Conservation (phyloP, 768 basidiomycete genomes). For the Dentipellis fragilis region DNA sequence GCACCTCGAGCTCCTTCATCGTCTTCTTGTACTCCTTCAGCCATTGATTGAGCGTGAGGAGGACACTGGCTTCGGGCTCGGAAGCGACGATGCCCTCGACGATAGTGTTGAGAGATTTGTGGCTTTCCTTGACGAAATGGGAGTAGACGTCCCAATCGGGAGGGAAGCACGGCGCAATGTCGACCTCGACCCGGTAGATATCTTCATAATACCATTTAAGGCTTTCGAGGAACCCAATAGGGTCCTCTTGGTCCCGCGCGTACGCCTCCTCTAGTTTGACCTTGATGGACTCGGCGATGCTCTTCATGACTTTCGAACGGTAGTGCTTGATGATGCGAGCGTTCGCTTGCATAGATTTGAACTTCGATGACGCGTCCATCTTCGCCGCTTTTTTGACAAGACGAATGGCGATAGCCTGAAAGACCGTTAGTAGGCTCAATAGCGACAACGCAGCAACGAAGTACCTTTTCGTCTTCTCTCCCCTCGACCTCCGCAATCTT, state of each 20-base stretch:
- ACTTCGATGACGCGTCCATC: constrained; percentile 86
- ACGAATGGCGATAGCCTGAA: constrained; percentile 82
- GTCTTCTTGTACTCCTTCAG: constrained; percentile 90
- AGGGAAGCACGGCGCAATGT: constrained; percentile 87
- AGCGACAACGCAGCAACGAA: constrained; percentile 1
- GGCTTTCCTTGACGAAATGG: constrained; percentile 80
- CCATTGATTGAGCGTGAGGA: constrained; percentile 86
- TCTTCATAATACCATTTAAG: constrained; percentile 93
- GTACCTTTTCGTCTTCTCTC: constrained; percentile 87
- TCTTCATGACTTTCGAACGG: constrained; percentile 77
- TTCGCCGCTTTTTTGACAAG: constrained; percentile 93
- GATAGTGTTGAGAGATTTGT: constrained; percentile 69
- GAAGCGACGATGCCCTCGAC: constrained; percentile 60
- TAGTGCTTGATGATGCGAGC: constrained; percentile 94
- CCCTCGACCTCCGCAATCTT: constrained; percentile 95
- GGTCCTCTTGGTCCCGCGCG: constrained; percentile 49
- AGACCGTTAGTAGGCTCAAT: background rate
- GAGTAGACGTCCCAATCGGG: constrained; percentile 84
- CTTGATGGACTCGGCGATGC: constrained; percentile 69
- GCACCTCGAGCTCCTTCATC: constrained; percentile 89
- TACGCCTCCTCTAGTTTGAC: constrained; percentile 61
- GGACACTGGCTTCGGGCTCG: constrained; percentile 79
- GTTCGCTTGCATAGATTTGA: constrained; percentile 87
- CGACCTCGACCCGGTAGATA: constrained; percentile 82
- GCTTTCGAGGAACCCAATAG: constrained; percentile 63